Evolutionary conservation across 2,329 filamentous ascomycete species (phyloP), one percentile per base, ranked within the genome.

Genomic region (Cadophora gregata): DNA sequence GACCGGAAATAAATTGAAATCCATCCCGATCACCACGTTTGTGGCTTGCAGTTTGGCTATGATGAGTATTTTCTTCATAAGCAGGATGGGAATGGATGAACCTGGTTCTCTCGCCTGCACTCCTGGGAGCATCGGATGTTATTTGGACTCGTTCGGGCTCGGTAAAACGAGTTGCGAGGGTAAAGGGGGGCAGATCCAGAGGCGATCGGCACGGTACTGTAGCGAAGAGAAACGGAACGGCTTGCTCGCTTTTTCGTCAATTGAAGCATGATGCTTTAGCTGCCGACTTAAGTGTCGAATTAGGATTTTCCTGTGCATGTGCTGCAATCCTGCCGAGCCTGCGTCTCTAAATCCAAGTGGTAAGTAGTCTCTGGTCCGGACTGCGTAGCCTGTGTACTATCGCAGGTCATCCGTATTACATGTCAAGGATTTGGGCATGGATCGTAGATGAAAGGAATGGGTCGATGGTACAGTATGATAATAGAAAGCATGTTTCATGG

Each of bases 171-270:
- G 3, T 19, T 53, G 50, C 25, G 50, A 53, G 50, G 7, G 55
- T 25, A 25, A 16, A 38, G 31, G 55, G 31, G 21, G 55, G 55
- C 33, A 42, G 31, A 58, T 58, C 55, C 19, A 21, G 55, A 58
- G 33, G 55, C 6, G 55, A 58, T 58, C 55, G 55, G 55, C 33
- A 58, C 33, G 55, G 55, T 58, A 58, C 33, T 31, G 55, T 58
- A 58, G 55, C 33, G 55, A 58, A 33, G 36, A 25, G 21, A 58
- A 58, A 25, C 53, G 31, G 33, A 58, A 58, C 55, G 55, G 55
- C 55, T 38, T 25, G 27, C 21, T 56, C 29, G 55, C 55, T 38
- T 25, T 12, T 33, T 56, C 29, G 29, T 33, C 29, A 21, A 24
- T n/a, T 24, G 21, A 24, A 38, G 31, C 21, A 25, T 24, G n/a